Base-by-base conservation (phyloP, 176 grass and related monocot species). In the Tillandsia fasciculata region DNA sequence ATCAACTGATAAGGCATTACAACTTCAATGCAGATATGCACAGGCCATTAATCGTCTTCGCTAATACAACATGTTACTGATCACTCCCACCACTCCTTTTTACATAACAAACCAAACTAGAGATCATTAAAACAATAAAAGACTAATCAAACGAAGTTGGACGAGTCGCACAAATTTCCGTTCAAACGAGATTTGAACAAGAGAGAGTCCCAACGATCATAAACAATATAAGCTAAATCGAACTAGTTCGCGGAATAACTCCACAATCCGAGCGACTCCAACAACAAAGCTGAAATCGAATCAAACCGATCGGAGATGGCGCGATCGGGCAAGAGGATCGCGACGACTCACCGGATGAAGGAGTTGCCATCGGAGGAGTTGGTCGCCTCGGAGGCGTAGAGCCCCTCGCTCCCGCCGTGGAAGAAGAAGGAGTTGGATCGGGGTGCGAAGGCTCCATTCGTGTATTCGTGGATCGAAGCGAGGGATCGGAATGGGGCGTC, bases 371-470 rank as follows among this genome's bases (percentile, higher is more conserved):
- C 76, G 24, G 86, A 81, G 20, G 83, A 72, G 28, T 80, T 89
- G 47, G 83, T 78, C 28, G 72, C 61, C 29, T 79, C 74, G 50
- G 89, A 92, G 59, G 94, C 90, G 74, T 93, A 90, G 70, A 99
- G 87, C 33, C 90, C 94, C 90, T 99, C 94, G 78, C 94, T 99
- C 12, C 94, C 94, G 63, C 87, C 94, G 76, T 99, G 94, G 82
- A 99, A 93, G 75, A 99, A 99, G 86, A 87, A 99, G 49, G 94
- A 99, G 76, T 99, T 99, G 53, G 89, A 83, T 73, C 89, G 86
- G 66, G 89, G 87, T 51, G 75, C 65, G 70, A 99, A 99, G 14
- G 56, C 74, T 27, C 87, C 94, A 75, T 70, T 84, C 64, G 28
- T 65, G 77, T 99, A 99, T 49, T 88, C 94, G 73, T 99, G 94